Evolutionary conservation across 1,139 yeast genomes (phyloP).

Genomic region (Yamadazyma jaroonii): DNA sequence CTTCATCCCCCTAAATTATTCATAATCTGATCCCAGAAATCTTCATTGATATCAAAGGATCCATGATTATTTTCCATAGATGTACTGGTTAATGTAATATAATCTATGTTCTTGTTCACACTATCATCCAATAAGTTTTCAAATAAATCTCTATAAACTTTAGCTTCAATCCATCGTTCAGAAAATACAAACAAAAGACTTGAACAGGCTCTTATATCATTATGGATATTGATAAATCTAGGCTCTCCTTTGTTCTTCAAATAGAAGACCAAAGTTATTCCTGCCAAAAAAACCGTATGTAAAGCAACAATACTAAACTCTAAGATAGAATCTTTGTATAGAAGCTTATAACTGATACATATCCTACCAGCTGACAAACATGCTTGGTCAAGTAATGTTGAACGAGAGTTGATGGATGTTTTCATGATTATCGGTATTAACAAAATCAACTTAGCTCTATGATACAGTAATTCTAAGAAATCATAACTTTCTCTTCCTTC

Average conservation of each 20-base stretch:
- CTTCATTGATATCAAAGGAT: slow-evolving; percentile 8
- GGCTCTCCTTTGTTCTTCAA: slow-evolving; percentile 13
- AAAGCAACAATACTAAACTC: slow-evolving; percentile 16
- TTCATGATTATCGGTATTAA: slow-evolving; percentile 13
- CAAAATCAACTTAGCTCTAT: slow-evolving; percentile 13
- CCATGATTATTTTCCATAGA: background rate
- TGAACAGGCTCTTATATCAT: slow-evolving; percentile 15
- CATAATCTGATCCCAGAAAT: slow-evolving; percentile 14
- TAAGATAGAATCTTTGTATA: slow-evolving; percentile 12
- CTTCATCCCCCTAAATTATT: background rate
- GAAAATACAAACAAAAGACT: slow-evolving; percentile 14
- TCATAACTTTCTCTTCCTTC: slow-evolving; percentile 14
- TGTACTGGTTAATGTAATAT: background rate
- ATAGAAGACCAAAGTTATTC: slow-evolving; percentile 15
- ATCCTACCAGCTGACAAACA: slow-evolving; percentile 15
- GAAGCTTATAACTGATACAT: slow-evolving; percentile 12
- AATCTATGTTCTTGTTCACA: background rate
- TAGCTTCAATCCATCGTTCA: slow-evolving; percentile 16
- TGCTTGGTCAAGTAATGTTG: slow-evolving; percentile 12
- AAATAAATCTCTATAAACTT: slow-evolving; percentile 14
- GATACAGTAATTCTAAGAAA: slow-evolving; percentile 14
- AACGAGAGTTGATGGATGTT: slow-evolving; percentile 6
- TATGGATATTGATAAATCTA: slow-evolving; percentile 11
- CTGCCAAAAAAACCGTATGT: slow-evolving; percentile 10
- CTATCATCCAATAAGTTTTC: slow-evolving; percentile 11